A percentile compares a stretch with the other conserved stretches of the same genome.
phyloP scores from a whole-genome alignment of 2,329 filamentous ascomycete genomes.

The Aphanoascus verrucosus region DNA sequence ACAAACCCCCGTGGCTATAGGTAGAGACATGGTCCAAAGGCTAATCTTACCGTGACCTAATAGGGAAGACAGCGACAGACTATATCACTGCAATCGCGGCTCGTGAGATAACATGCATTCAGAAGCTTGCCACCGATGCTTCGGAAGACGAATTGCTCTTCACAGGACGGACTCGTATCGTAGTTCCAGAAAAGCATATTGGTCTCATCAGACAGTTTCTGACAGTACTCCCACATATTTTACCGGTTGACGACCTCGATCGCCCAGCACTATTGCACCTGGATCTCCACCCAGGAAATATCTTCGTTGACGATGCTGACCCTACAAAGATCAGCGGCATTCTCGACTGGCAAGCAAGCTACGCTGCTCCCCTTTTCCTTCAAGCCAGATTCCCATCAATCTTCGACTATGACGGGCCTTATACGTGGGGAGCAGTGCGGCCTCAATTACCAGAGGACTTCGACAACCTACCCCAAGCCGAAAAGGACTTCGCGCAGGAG shows the following conservation, averaged over 20 bases:
- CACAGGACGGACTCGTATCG: neutral
- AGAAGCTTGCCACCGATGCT: constrained; percentile 2
- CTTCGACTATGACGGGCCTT: constrained; percentile 20
- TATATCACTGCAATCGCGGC: constrained; percentile 13
- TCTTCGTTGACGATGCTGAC: constrained; percentile 24
- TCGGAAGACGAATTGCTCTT: neutral
- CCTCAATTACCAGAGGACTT: constrained; percentile 21
- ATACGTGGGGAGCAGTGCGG: constrained; percentile 20
- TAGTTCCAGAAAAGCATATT: constrained; percentile 14
- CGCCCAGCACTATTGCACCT: constrained; percentile 16
- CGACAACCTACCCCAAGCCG: constrained; percentile 16
- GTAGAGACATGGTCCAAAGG: too few species aligned
- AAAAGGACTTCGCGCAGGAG: constrained; percentile 14
- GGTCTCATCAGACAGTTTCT: constrained; percentile 19
- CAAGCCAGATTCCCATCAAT: constrained; percentile 22
- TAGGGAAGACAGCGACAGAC: constrained; percentile 15
- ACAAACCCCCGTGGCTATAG: neutral
- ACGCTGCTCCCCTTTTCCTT: constrained; percentile 21
- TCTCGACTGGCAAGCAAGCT: constrained; percentile 22
- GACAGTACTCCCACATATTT: constrained; percentile 17
- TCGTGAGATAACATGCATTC: constrained; percentile 17
- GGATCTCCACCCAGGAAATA: constrained; percentile 26
- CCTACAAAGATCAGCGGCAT: constrained; percentile 21
- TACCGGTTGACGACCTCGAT: constrained; percentile 16
- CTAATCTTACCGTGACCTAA: too few species aligned